Base-by-base conservation (phyloP, 2,329 filamentous ascomycete genomes). In the Colletotrichum graminicola region DNA sequence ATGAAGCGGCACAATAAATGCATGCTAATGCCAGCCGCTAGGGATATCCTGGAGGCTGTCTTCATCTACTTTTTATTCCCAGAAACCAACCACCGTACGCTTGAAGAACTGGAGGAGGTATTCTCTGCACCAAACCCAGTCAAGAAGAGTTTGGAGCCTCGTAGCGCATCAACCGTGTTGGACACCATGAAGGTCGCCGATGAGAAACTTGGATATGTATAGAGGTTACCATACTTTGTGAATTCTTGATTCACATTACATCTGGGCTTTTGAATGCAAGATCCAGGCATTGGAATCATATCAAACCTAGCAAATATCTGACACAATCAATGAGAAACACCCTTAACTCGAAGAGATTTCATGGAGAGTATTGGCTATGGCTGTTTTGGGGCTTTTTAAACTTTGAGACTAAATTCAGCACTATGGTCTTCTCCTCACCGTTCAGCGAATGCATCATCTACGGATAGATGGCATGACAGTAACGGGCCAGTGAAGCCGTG, bases 81-180 rank as follows among this genome's bases (percentile, higher is more conserved):
- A 0, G 83, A 85, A 76, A 85, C 84, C 2, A 85, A 84, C 75
- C 82, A 82, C n/a, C 78, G 82, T 6, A 84, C 86, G 29, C 80
- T 89, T 41, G 87, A 89, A 78, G 87, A 89, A 76, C 72, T 89
- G 66, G 84, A 85, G 10, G 84, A 84, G 66, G 86, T 89, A 36
- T 87, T 87, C 74, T 78, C 80, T n/a, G 82, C 83, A 0, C 79
- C 76, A 2, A 82, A 85, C 74, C 84, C 84, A 0, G 84, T 86
- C 21, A 82, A 82, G 77, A 84, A 83, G 69, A 72, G 80, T 71
- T 72, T 84, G 52, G 79, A 82, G 75, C 82, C 82, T 77, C 76
- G 84, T 62, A 81, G 77, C 70, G 82, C 82, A 0, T 77, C 79
- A 66, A 86, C 84, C 5, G 83, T 86, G 3, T 76, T 85, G 73